Percentiles rank a stretch among this genome's conserved stretches.
Conservation (phyloP, 192 early-diverging fungal genomes). For the Rhizoclosmatium sp. region DNA sequence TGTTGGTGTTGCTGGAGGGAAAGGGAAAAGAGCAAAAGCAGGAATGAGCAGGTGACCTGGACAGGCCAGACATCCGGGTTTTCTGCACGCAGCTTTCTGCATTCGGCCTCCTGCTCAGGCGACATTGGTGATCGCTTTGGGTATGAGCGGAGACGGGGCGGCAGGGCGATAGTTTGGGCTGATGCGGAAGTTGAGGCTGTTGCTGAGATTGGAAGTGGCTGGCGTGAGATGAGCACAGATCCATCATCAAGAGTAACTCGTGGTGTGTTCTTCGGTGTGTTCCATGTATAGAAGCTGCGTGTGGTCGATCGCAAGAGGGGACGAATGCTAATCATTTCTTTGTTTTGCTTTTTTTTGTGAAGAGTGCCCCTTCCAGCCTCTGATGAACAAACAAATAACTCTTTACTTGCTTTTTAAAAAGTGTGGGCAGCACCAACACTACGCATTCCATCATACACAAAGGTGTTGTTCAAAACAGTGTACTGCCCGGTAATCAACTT, state of each 20-base stretch:
- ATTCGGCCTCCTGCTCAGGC: constrained; percentile 40
- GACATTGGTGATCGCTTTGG: constrained; percentile 29
- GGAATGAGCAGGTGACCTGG: background rate
- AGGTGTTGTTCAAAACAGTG: constrained; percentile 87
- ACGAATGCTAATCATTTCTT: background rate
- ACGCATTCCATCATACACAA: constrained; percentile 83
- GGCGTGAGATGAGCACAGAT: constrained; percentile 45
- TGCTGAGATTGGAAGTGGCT: background rate
- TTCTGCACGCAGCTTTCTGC: constrained; percentile 31
- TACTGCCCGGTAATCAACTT: constrained; percentile 97
- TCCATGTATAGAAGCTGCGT: constrained; percentile 56
- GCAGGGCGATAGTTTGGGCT: constrained; percentile 2
- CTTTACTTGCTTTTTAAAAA: constrained; percentile 2
- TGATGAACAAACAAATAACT: no score
- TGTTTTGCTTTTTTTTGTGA: background rate
- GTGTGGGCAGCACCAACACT: constrained; percentile 33
- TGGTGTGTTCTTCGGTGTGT: constrained; percentile 48
- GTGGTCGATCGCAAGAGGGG: background rate
- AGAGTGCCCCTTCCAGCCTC: background rate
- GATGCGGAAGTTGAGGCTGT: constrained; percentile 3
- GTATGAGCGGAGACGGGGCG: constrained; percentile 41
- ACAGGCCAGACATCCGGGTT: constrained; percentile 50
- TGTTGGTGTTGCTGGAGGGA: no score
- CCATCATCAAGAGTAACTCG: constrained; percentile 56
- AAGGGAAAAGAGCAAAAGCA: no score